These are phyloP conservation scores for Rhizopogon rudus DNA, from an alignment of 768 basidiomycete species.

Conservation along the genomic window DNA sequence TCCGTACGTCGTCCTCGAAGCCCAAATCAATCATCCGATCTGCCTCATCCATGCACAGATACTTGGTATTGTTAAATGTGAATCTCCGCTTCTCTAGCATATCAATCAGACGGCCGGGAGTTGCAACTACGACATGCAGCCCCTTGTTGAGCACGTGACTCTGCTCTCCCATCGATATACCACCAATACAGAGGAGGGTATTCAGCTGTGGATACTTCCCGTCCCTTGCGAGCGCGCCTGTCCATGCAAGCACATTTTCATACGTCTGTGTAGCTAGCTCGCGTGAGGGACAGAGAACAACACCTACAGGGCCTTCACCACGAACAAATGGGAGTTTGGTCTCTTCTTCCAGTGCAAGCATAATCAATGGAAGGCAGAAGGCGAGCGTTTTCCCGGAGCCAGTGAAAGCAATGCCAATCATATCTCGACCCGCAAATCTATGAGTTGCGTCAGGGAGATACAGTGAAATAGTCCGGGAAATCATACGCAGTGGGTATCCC, in stretches of 20 bases:
- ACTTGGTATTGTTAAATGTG: conserved; percentile 92
- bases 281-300: conserved; percentile 94
- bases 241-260: conserved; percentile 90
- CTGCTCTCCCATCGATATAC: conserved; percentile 98
- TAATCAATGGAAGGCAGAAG: conserved; percentile 96
- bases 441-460: conserved; percentile 9
- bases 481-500: conserved; percentile 92
- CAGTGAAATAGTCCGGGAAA: conserved; percentile 2
- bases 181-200: conserved; percentile 90
- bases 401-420: conserved; percentile 99
- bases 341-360: conserved; percentile 95
- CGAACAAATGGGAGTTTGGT: conserved; percentile 81
- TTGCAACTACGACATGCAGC: conserved; percentile 93
- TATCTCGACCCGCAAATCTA: conserved; percentile 92
- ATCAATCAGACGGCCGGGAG: conserved; percentile 94
- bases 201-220: conserved; percentile 83
- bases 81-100: conserved; percentile 96
- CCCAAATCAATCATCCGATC: conserved; percentile 99
- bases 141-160: conserved; percentile 87
- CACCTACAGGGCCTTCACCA: conserved; percentile 96
- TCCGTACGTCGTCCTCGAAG: conserved; percentile 97
- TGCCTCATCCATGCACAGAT: conserved; percentile 97
- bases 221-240: conserved; percentile 70
- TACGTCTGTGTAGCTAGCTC: conserved; percentile 97
- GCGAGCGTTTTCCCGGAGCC: conserved; percentile 99